Conservation (phyloP, 208 protist genomes). For the Wallacemonas rigidus region DNA sequence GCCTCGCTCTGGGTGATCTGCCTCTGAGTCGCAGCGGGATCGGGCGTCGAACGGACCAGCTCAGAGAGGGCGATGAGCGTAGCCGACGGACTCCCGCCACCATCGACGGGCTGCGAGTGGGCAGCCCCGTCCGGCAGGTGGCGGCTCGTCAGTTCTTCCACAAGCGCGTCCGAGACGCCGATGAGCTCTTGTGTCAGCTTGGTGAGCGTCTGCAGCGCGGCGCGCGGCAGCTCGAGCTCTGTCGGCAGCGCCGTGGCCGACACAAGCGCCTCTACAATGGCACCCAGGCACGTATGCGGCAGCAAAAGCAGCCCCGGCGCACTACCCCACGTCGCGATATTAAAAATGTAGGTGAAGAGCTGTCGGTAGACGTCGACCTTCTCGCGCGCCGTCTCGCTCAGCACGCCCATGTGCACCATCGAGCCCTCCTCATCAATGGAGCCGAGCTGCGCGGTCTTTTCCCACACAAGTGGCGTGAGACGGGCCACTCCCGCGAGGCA, state of each 20-base stretch:
- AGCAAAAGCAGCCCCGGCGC: constrained; percentile 41
- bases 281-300: constrained; percentile 27
- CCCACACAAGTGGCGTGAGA: constrained; percentile 47
- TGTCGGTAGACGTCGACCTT: constrained; percentile 66
- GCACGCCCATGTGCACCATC: constrained; percentile 52
- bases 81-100: not conserved
- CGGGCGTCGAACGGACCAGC: not conserved
- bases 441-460: constrained; percentile 43
- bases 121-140: not conserved
- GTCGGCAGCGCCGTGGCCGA: constrained; percentile 45
- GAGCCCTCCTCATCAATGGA: constrained; percentile 36
- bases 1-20: not conserved
- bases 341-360: constrained; percentile 63
- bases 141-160: constrained; percentile 4
- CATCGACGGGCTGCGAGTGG: not conserved
- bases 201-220: constrained; percentile 53
- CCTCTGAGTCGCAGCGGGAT: not conserved
- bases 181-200: constrained; percentile 47
- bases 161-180: constrained; percentile 6
- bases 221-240: constrained; percentile 70
- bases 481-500: constrained; percentile 31
- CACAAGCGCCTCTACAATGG: constrained; percentile 44
- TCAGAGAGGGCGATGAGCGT: not conserved
- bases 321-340: constrained; percentile 50
- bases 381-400: constrained; percentile 68